Evolutionary conservation across 176 grass and related monocot species (phyloP).

Genomic region (Oryza longistaminata): DNA sequence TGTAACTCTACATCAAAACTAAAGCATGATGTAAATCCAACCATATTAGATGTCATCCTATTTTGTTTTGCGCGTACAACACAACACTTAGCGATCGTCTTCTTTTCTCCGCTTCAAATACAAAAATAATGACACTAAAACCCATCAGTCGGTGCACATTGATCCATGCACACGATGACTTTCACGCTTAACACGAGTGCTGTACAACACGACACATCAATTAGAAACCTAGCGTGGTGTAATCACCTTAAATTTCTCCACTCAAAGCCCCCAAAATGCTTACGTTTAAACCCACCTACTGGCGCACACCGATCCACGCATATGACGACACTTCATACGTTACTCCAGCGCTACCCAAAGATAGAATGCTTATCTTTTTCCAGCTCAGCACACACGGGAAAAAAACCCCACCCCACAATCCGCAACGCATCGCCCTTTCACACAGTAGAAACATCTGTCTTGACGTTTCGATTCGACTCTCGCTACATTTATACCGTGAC

Average conservation of each 20-base stretch:
- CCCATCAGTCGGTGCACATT: no score
- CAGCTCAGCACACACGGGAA: not conserved
- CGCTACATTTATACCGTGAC: not conserved
- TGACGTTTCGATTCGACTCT: no score
- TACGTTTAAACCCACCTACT: not conserved
- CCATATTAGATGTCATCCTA: no score
- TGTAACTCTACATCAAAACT: not conserved
- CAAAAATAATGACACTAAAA: no score
- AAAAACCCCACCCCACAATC: not conserved
- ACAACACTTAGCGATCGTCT: no score
- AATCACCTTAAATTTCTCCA: not conserved
- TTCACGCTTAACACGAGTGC: no score
- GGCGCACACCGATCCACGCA: not conserved
- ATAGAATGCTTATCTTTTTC: not conserved
- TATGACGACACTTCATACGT: not conserved
- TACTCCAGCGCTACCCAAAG: not conserved
- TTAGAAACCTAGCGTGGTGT: not conserved
- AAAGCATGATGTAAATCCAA: not conserved
- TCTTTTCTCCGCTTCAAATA: no score
- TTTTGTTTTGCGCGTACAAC: no score
- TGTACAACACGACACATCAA: no score
- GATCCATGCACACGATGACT: no score
- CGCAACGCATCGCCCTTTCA: not conserved
- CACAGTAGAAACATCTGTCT: not conserved
- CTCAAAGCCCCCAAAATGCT: not conserved